These are phyloP conservation scores for Metrosideros polymorpha DNA, from an alignment of 441 rosid genomes.

Conservation along the genomic window DNA sequence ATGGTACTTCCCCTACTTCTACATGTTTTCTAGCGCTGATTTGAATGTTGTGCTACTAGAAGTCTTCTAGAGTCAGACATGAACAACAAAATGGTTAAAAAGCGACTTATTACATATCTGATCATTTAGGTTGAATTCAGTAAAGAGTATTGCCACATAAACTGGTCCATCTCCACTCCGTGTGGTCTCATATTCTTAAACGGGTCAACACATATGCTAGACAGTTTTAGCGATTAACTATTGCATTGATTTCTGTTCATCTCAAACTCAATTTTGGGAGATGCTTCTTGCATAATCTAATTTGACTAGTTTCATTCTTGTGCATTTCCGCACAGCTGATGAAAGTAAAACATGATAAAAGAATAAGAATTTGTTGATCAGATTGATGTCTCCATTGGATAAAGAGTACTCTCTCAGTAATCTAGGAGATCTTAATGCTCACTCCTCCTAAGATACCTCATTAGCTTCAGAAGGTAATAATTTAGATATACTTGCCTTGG, in stretches of 20 bases:
- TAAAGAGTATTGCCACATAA: too few relatives aligned
- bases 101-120: not conserved
- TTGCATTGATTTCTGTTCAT: too few relatives aligned
- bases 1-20: slow-evolving; percentile 7
- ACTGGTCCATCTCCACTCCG: too few relatives aligned
- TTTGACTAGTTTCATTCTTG: too few relatives aligned
- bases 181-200: too few relatives aligned
- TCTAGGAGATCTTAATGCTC: not conserved
- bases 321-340: not conserved
- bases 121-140: not conserved
- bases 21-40: not conserved
- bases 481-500: not conserved
- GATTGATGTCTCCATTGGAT: not conserved
- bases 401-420: not conserved
- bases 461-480: not conserved
- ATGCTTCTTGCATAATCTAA: too few relatives aligned
- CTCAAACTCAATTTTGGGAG: too few relatives aligned
- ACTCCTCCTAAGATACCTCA: not conserved
- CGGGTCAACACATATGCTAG: too few relatives aligned
- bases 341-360: not conserved
- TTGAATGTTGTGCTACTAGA: too few relatives aligned
- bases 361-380: not conserved
- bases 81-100: not conserved
- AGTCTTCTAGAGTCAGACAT: too few relatives aligned
- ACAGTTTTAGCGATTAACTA: too few relatives aligned